These are phyloP conservation scores for Eucommia ulmoides DNA, from an alignment of 257 asterid genomes.

Conservation along the genomic window DNA sequence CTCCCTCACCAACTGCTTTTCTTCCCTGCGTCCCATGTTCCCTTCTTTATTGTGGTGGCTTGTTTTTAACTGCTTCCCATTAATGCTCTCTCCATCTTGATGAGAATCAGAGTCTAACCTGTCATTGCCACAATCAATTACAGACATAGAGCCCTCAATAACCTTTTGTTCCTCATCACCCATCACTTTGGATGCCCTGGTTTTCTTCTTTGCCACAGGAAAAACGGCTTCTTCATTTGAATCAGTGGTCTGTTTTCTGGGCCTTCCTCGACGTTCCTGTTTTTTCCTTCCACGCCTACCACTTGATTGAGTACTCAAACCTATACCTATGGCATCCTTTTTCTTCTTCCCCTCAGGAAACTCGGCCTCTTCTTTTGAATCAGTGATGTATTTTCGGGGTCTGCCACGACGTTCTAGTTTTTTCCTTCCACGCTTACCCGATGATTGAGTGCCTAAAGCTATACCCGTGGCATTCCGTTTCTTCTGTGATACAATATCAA, in stretches of 20 bases:
- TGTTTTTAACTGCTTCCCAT: slow-evolving; percentile 1
- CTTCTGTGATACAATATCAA: too few species aligned
- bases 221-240: too few species aligned
- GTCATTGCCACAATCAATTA: slow-evolving; percentile 15
- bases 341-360: slow-evolving; percentile 5
- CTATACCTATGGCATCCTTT: slow-evolving; percentile 1
- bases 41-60: slow-evolving; percentile 11
- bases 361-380: too few species aligned
- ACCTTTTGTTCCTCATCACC: slow-evolving; percentile 6
- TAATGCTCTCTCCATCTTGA: slow-evolving; percentile 10
- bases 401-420: too few species aligned
- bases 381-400: too few species aligned
- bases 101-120: slow-evolving; percentile 6
- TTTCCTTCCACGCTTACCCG: slow-evolving; percentile 1
- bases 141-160: slow-evolving; percentile 11
- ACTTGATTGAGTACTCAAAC: slow-evolving; percentile 7
- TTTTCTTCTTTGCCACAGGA: slow-evolving; percentile 14
- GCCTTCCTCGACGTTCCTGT: slow-evolving; percentile 26
- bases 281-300: slow-evolving; percentile 7
- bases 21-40: slow-evolving; percentile 46
- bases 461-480: too few species aligned
- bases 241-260: too few species aligned
- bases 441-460: too few species aligned
- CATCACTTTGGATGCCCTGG: slow-evolving; percentile 7
- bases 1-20: slow-evolving; percentile 59